Conservation (phyloP, 1,284 basidiomycete genomes). For the Xerocomus minutiporus region DNA sequence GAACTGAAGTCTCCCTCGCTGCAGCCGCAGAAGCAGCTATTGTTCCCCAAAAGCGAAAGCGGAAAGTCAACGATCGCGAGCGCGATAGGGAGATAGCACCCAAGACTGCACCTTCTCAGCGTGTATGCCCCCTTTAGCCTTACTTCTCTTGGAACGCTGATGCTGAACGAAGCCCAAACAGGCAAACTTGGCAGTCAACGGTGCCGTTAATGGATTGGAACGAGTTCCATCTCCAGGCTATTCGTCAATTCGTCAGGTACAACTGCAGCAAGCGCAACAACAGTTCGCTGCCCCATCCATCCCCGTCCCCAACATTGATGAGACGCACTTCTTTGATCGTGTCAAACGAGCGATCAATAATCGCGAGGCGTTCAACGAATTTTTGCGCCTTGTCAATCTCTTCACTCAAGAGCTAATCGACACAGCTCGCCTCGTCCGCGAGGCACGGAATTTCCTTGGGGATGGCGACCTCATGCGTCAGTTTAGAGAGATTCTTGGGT, state of each 20-base stretch:
- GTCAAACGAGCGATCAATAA: conserved; percentile 87
- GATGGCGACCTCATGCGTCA: conserved; percentile 77
- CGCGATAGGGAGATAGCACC: conserved; percentile 28
- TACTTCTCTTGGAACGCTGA: conserved; percentile 3
- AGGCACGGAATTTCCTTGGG: conserved; percentile 60
- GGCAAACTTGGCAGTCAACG: conserved; percentile 19
- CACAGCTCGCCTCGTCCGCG: conserved; percentile 71
- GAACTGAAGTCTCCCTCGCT: conserved; percentile 30
- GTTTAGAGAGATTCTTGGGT: conserved; percentile 90
- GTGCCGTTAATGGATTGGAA: conserved; percentile 19
- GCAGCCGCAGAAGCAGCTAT: conserved; percentile 30
- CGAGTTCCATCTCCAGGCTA: conserved; percentile 21
- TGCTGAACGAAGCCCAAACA: conserved; percentile 20
- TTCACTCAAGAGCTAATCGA: conserved; percentile 96
- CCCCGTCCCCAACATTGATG: conserved; percentile 48
- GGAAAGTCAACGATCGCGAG: conserved; percentile 45
- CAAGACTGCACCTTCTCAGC: conserved; percentile 23
- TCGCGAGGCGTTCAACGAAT: conserved; percentile 91
- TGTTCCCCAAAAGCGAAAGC: conserved; percentile 60
- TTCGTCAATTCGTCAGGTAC: conserved; percentile 20
- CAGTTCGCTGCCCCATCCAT: conserved; percentile 20
- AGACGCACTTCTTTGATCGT: conserved; percentile 89
- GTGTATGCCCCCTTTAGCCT: conserved; percentile 18
- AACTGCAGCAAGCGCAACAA: conserved; percentile 29
- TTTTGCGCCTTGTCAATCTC: conserved; percentile 91